Conservation (phyloP, 2,329 filamentous ascomycete species). For the Penicillium sp. region DNA sequence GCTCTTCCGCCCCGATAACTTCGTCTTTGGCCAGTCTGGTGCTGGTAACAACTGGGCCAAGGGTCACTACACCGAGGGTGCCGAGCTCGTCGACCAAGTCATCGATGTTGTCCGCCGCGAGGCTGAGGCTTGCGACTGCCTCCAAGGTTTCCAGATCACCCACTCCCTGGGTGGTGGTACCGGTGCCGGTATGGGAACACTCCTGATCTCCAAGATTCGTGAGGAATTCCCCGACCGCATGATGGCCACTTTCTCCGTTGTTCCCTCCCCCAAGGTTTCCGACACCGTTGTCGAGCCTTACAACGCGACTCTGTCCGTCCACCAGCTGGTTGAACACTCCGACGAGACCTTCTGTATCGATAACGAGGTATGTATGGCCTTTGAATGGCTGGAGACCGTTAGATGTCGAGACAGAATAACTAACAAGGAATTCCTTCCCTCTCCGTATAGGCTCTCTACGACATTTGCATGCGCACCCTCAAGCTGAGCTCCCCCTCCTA, state of each 20-base stretch:
- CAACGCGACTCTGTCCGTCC: slow-evolving; percentile 97
- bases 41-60: slow-evolving; percentile 99
- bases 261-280: slow-evolving; percentile 98
- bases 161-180: slow-evolving; percentile 99
- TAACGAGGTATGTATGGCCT: slow-evolving; percentile 66
- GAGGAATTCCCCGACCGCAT: slow-evolving; percentile 99
- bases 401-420: neutral
- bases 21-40: slow-evolving; percentile 98
- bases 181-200: slow-evolving; percentile 99
- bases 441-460: slow-evolving; percentile 70
- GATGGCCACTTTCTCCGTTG: slow-evolving; percentile 99
- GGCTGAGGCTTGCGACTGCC: slow-evolving; percentile 98
- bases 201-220: slow-evolving; percentile 99
- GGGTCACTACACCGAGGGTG: slow-evolving; percentile 99
- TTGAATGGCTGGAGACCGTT: neutral
- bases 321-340: slow-evolving; percentile 99
- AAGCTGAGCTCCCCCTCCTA: slow-evolving; percentile 99
- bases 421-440: neutral
- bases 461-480: slow-evolving; percentile 99
- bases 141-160: slow-evolving; percentile 99
- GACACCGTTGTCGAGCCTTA: slow-evolving; percentile 99
- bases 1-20: slow-evolving; percentile 99
- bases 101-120: slow-evolving; percentile 98
- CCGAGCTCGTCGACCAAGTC: slow-evolving; percentile 96
- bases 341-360: slow-evolving; percentile 99